Conservation (phyloP, 768 basidiomycete species). For the Lactarius hatsudake region DNA sequence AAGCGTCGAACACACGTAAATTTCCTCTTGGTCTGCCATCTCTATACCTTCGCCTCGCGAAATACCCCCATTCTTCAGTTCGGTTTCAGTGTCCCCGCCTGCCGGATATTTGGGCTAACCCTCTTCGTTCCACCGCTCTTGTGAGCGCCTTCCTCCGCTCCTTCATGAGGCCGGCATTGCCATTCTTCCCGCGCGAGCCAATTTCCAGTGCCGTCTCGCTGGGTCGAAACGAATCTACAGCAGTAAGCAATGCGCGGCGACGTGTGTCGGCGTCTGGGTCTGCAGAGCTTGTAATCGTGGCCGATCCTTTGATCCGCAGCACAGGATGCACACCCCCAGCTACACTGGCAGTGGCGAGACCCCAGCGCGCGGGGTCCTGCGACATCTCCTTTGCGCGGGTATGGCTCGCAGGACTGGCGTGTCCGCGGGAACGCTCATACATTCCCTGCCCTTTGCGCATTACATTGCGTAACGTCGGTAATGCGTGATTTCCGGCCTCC, state of each 20-base stretch:
- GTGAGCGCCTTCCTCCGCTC: constrained; percentile 74
- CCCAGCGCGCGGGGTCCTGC: constrained; percentile 64
- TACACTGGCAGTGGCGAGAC: constrained; percentile 60
- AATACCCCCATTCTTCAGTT: constrained; percentile 37
- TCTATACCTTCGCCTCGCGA: constrained; percentile 41
- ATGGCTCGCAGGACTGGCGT: constrained; percentile 83
- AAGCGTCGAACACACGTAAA: constrained; percentile 63
- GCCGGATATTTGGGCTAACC: constrained; percentile 35
- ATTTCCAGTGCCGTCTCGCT: constrained; percentile 90
- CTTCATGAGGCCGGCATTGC: constrained; percentile 78
- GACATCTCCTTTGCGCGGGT: constrained; percentile 85
- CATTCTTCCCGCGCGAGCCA: constrained; percentile 63
- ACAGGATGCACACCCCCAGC: constrained; percentile 63
- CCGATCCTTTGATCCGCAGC: constrained; percentile 39
- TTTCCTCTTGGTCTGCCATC: constrained; percentile 78
- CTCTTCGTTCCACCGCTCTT: constrained; percentile 56
- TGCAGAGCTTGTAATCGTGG: constrained; percentile 36
- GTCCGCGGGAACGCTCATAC: constrained; percentile 93
- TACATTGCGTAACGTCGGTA: constrained; percentile 69
- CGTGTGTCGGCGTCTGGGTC: constrained; percentile 53
- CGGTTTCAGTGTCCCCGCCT: constrained; percentile 35
- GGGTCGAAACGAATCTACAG: constrained; percentile 82
- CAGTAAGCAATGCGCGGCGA: constrained; percentile 62
- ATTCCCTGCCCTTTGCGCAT: constrained; percentile 87
- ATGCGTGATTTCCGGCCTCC: constrained; percentile 59